Evolutionary conservation across 768 basidiomycete species (phyloP).

Genomic region (Zangia roseola): DNA sequence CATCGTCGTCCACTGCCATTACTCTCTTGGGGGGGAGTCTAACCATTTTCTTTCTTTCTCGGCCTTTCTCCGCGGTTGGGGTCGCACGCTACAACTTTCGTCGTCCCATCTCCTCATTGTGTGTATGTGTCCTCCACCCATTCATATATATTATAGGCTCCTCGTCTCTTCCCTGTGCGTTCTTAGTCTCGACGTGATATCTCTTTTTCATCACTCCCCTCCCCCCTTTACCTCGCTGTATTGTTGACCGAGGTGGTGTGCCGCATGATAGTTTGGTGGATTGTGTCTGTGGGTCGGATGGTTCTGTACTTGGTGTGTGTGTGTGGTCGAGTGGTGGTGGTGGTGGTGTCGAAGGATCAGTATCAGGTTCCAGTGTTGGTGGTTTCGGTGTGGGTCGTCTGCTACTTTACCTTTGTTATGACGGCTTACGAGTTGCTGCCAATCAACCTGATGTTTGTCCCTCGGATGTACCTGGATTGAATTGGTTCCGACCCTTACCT

Average conservation of each 20-base stretch:
- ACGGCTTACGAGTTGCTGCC: constrained; percentile 1
- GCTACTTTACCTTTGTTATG: constrained; percentile 4
- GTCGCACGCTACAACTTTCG: constrained; percentile 14
- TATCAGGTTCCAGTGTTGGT: constrained; percentile 7
- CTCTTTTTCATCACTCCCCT: constrained; percentile 3
- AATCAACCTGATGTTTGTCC: neutral
- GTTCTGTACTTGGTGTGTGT: constrained; percentile 3
- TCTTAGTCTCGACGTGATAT: constrained; percentile 23
- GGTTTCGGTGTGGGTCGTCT: constrained; percentile 2
- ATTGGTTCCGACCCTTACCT: no score
- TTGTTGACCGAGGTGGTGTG: constrained; percentile 18
- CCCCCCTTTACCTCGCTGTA: constrained; percentile 6
- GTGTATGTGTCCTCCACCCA: constrained; percentile 24
- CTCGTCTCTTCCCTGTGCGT: constrained; percentile 11
- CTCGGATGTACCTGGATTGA: no score
- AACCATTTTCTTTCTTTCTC: constrained; percentile 10
- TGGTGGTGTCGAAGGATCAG: constrained; percentile 7
- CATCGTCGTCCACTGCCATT: constrained; percentile 10
- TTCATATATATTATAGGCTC: constrained; percentile 35
- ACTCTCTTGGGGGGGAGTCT: constrained; percentile 9
- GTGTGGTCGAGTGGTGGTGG: constrained; percentile 1
- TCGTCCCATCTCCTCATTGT: constrained; percentile 5
- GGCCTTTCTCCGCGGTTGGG: constrained; percentile 10
- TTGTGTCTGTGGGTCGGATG: constrained; percentile 16
- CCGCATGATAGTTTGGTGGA: constrained; percentile 11